phyloP scores from a whole-genome alignment of 345 rosid species.

The Cochlearia excelsa region DNA sequence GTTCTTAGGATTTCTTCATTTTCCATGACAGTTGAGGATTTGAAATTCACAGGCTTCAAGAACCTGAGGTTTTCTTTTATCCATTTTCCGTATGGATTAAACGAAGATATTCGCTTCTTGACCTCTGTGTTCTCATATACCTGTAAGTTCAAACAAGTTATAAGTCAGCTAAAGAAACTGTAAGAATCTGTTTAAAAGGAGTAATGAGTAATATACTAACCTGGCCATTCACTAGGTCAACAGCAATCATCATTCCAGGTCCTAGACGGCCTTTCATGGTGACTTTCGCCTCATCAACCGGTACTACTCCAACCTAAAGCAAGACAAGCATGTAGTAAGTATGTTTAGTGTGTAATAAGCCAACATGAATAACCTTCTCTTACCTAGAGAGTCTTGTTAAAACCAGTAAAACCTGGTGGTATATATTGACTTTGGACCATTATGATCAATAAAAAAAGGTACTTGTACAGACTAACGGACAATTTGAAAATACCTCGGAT shows the following conservation, averaged over 20 bases:
- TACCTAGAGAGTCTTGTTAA: slow-evolving; percentile 9
- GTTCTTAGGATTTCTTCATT: slow-evolving; percentile 71
- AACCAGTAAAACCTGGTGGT: slow-evolving; percentile 7
- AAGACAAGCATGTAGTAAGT: slow-evolving; percentile 4
- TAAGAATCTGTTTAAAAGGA: slow-evolving; percentile 7
- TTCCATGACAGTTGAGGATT: slow-evolving; percentile 65
- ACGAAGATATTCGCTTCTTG: slow-evolving; percentile 74
- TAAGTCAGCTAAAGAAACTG: slow-evolving; percentile 3
- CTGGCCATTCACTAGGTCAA: slow-evolving; percentile 84
- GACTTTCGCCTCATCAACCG: slow-evolving; percentile 91
- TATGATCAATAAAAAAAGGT: slow-evolving; percentile 14
- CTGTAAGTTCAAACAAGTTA: slow-evolving; percentile 41
- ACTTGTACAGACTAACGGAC: slow-evolving; percentile 7
- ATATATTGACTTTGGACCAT: slow-evolving; percentile 2
- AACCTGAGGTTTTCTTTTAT: slow-evolving; percentile 64
- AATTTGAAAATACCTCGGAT: slow-evolving; percentile 69
- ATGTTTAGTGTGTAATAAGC: slow-evolving; percentile 9
- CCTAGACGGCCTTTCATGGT: slow-evolving; percentile 94
- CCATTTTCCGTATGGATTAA: slow-evolving; percentile 90
- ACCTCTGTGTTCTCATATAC: slow-evolving; percentile 96
- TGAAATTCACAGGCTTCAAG: slow-evolving; percentile 66
- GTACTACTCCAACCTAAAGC: slow-evolving; percentile 88
- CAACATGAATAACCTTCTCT: slow-evolving; percentile 4
- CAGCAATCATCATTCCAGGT: slow-evolving; percentile 99
- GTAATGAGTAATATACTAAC: slow-evolving; percentile 41